Evolutionary conservation across 78 protist species (phyloP), one percentile per base, ranked within the genome.

Genomic region (Chrysochromulina parva): DNA sequence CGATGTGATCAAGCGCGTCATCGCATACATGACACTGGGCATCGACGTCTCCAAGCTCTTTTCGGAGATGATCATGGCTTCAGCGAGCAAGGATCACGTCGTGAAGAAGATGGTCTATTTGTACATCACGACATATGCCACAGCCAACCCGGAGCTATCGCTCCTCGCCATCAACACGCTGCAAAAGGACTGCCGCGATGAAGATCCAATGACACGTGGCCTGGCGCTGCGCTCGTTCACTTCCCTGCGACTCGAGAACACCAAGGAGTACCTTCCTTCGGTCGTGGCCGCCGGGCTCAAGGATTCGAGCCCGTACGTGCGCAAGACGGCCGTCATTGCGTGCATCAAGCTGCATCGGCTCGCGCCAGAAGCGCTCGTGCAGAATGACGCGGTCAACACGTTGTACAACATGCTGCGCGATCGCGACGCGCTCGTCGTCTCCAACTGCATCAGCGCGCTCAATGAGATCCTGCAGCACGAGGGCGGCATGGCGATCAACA

Each of bases 201-300:
- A 91, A 11, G 96, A 94, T 66, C 99, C 99, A 50, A 90, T 98
- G 85, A 94, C 97, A n/a, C 96, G 99, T 5, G 99, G 98, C 2
- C 89, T 98, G 0, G 99, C 99, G 2, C 91, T 98, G 19, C 95
- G 99, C 28, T 89, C 93, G 55, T 69, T 96, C 80, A 89, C 95
- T 84, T 90, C 96, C 20, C 93, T 97, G 86, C 65, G 96, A 24
- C 53, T 38, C 11, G 28, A 14, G 55, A n/a, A 94, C 78, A 7
- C 96, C 13, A 89, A 95, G 22, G 99, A 98, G 92, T 97, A 98
- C 84, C 67, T 97, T 10, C 58, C 92, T 17, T 85, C 88, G 10
- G 60, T 90, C 22, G 71, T 98, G 48, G 3, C 20, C 58, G 59
- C 22, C 11, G 96, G 95, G 47, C 87, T 98, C 24, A 11, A 47